These are phyloP conservation scores for Rhododendron kiyosumense DNA, from an alignment of 148 eudicot species.

Conservation along the genomic window DNA sequence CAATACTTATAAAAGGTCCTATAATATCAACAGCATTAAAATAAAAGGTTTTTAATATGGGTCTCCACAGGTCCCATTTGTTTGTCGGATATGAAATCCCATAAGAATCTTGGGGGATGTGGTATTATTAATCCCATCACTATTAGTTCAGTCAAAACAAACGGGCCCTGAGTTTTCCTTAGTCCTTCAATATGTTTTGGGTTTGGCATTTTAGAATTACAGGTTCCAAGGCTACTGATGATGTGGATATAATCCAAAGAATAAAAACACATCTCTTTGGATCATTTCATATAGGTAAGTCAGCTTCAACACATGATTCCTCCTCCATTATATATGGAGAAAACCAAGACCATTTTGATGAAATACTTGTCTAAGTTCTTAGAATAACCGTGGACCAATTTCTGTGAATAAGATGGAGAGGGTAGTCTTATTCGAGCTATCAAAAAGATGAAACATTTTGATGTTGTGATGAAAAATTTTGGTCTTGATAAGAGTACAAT, in stretches of 20 bases:
- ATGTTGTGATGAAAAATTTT: not conserved
- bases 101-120: not conserved
- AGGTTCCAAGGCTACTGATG: slow-evolving; percentile 92
- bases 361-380: not conserved
- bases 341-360: not conserved
- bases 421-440: not conserved
- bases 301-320: slow-evolving; percentile 4
- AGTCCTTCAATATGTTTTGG: not conserved
- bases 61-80: too few relatives aligned
- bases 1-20: too few relatives aligned
- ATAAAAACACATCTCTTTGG: slow-evolving; percentile 68
- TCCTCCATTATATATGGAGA: not conserved
- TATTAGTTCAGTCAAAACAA: not conserved
- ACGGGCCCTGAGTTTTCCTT: not conserved
- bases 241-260: slow-evolving; percentile 70
- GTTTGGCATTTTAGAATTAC: slow-evolving; percentile 7
- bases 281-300: slow-evolving; percentile 60
- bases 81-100: not conserved
- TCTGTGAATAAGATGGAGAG: too few relatives aligned
- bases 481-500: not conserved
- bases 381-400: not conserved
- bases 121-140: not conserved
- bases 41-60: too few relatives aligned
- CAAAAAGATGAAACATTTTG: not conserved
- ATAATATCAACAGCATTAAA: too few relatives aligned